Base-by-base conservation (phyloP, 2,329 filamentous ascomycete genomes). In the Botrytis fabae region DNA sequence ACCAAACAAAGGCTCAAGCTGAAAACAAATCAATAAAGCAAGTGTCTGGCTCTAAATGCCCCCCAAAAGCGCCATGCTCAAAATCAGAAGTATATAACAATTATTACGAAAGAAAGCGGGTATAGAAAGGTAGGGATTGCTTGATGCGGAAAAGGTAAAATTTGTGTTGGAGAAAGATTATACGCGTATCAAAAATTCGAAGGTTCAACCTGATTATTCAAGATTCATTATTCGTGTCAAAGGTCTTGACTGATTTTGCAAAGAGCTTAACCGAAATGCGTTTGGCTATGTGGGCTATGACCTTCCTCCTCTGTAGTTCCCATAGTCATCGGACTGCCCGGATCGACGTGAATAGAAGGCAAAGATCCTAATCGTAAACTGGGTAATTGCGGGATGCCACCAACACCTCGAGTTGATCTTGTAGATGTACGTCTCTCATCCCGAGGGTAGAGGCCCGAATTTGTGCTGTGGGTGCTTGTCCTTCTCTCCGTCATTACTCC, bases 321-420 rank as follows among this genome's bases (percentile, higher is more conserved):
- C 42, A 48, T 38, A 20, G 70, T 32, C 63, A 38, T 60, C 3
- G 79, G 79, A 69, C 78, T 80, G 54, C 72, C 77, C n/a, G 77
- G 75, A 71, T 90, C 86, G 65, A 90, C 85, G 40, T 89, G 85
- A 78, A 91, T 91, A 75, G 86, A 85, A 4, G 89, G 89, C 40
- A 90, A 80, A 42, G 79, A 79, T 28, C 80, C 78, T 46, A 90
- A 82, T 65, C 84, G 83, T 76, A 90, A 77, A 76, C 85, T 88
- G 2, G 88, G 87, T 65, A 90, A 80, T 75, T 85, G 86, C 0
- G 86, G 86, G 10, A 81, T 77, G 1, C 82, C 83, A 28, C 82
- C 82, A 7, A 83, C 81, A 8, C 83, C 82, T 57, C 82, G 82
- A 6, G 72, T 74, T 20, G 71, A 75, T 61, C 61, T 22, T 38